These are phyloP conservation scores for Leccinum angustisporum DNA, from an alignment of 1,284 basidiomycete species.

Conservation along the genomic window DNA sequence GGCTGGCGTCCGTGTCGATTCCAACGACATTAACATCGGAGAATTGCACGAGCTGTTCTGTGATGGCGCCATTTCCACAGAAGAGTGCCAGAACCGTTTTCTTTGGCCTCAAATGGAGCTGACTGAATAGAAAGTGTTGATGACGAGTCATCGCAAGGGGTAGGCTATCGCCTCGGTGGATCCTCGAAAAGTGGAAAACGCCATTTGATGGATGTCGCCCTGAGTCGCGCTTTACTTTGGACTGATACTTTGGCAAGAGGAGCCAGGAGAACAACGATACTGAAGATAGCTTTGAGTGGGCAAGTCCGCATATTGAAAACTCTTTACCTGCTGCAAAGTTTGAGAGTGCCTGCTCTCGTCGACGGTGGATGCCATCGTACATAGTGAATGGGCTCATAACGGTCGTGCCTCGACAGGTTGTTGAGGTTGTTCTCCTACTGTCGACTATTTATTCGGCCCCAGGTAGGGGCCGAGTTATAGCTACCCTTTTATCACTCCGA, in stretches of 20 bases:
- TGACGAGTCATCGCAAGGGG: conserved; percentile 14
- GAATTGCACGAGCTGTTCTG: conserved; percentile 13
- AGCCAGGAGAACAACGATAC: background rate
- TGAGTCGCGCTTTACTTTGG: conserved; percentile 33
- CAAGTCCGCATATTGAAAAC: background rate
- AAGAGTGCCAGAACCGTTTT: conserved; percentile 15
- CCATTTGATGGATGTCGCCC: background rate
- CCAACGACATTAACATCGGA: conserved; percentile 14
- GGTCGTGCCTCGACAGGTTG: background rate
- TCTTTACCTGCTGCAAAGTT: conserved; percentile 1
- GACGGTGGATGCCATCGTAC: background rate
- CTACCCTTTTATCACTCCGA: background rate
- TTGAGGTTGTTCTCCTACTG: background rate
- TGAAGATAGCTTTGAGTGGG: background rate
- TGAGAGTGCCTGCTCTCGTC: conserved; percentile 2
- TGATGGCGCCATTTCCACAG: conserved; percentile 11
- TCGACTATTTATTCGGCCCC: background rate
- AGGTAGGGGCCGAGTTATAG: background rate
- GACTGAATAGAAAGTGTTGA: conserved; percentile 13
- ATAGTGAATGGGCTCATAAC: background rate
- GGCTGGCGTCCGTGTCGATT: conserved; percentile 9
- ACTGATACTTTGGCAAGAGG: background rate
- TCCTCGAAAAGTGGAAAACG: conserved; percentile 16
- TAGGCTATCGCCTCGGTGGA: conserved; percentile 10
- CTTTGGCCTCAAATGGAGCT: conserved; percentile 10